Evolutionary conservation across 2,329 filamentous ascomycete species (phyloP), one percentile per base, ranked within the genome.

Genomic region (Arthrinium phaeospermum): DNA sequence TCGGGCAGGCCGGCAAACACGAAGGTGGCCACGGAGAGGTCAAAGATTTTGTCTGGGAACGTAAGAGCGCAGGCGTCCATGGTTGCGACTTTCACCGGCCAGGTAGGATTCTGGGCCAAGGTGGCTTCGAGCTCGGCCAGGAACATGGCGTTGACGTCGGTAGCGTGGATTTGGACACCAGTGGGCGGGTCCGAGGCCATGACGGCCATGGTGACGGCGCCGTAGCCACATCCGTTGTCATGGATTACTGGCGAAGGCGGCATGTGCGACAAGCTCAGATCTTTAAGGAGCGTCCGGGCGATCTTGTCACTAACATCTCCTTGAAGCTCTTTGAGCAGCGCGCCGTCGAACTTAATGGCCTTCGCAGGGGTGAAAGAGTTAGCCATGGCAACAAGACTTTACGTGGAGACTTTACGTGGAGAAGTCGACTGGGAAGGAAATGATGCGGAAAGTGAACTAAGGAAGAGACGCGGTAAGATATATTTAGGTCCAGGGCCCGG

Each of bases 151-250:
- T 68, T 74, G 67, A 71, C 70, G 45, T 74, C 73, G 19, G 73
- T 74, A n/a, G 73, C 69, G 45, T 71, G 57, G 16, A 74, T 72
- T 57, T 70, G 68, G 44, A 74, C 53, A 14, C 68, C 73, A 3
- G 34, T 22, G 44, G 73, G 73, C 12, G 67, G 69, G 64, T 57
- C 47, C 27, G 73, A 69, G 67, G 57, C 51, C 73, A 74, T 74
- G 57, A 74, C 64, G 45, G 70, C 73, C 51, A 67, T 70, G 45
- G 73, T 74, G 57, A 74, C 70, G 24, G 71, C 69, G 13, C 73
- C 71, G 61, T 73, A 74, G 61, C 73, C 73, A 51, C 73, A 74
- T n/a, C 73, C 72, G 47, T 74, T 74, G 41, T 74, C 73, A 47
- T 74, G 73, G 44, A 74, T 73, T 4, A 73, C 72, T 30, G 68